Percentiles rank a stretch among this genome's conserved stretches.
Evolutionary conservation across 2,329 filamentous ascomycete genomes (phyloP).

Genomic region (Cryphonectria carpinicola): DNA sequence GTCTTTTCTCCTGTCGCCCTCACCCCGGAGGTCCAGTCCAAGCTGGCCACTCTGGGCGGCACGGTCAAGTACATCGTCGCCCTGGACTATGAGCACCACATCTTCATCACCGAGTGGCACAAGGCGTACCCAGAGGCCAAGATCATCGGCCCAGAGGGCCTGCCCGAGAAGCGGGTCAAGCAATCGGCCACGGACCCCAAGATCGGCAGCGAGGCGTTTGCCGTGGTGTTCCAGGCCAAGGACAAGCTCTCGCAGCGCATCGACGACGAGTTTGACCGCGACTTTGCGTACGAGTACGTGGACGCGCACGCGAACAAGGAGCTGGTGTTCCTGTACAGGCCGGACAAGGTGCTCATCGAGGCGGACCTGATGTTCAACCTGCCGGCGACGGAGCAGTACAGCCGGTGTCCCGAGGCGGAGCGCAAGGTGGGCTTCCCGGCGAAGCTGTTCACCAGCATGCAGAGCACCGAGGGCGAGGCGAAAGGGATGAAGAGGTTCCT

Average conservation of each 20-base stretch:
- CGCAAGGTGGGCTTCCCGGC: constrained; percentile 43
- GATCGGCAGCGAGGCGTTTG: constrained; percentile 61
- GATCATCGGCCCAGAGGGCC: constrained; percentile 80
- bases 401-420: constrained; percentile 56
- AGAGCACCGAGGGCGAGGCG: constrained; percentile 67
- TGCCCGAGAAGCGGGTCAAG: constrained; percentile 78
- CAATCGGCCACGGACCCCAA: constrained; percentile 59
- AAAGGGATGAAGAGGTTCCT: constrained; percentile 78
- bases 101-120: constrained; percentile 87
- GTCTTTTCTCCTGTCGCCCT: constrained; percentile 92
- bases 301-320: constrained; percentile 82
- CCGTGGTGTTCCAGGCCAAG: constrained; percentile 66
- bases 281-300: constrained; percentile 87
- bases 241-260: constrained; percentile 59
- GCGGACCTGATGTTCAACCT: constrained; percentile 93
- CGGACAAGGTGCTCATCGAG: constrained; percentile 78
- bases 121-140: constrained; percentile 76
- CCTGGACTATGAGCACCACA: constrained; percentile 91
- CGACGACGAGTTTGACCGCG: constrained; percentile 77
- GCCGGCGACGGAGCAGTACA: constrained; percentile 85
- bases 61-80: constrained; percentile 84
- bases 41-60: constrained; percentile 67
- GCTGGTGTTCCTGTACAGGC: constrained; percentile 83
- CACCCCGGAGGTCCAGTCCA: constrained; percentile 71
- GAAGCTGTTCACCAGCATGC: constrained; percentile 54